These are phyloP conservation scores for Crepidotus sp. DNA, from an alignment of 1,284 basidiomycete species.

Conservation along the genomic window DNA sequence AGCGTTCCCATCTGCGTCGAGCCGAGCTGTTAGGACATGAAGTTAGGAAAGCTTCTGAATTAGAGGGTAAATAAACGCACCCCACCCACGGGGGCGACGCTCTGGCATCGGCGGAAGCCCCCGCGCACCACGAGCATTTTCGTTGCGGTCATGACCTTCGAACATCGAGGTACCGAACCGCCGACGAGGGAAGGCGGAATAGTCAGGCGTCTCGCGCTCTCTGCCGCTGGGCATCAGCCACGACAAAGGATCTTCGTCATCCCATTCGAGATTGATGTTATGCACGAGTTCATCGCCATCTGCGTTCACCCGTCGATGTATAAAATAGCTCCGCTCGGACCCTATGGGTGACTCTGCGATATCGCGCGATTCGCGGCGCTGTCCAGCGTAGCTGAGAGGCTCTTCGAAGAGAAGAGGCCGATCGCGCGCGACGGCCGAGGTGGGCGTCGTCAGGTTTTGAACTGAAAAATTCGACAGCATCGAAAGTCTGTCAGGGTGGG, in stretches of 20 bases:
- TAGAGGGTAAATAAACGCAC: constrained; percentile 26
- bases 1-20: constrained; percentile 50
- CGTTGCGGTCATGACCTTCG: constrained; percentile 6
- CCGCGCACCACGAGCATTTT: background rate
- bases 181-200: constrained; percentile 4
- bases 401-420: constrained; percentile 32
- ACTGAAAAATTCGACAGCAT: constrained; percentile 30
- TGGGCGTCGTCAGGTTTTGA: constrained; percentile 29
- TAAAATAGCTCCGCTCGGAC: constrained; percentile 29
- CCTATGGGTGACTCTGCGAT: constrained; percentile 19
- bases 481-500: constrained; percentile 24
- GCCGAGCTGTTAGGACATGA: constrained; percentile 32
- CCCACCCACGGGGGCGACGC: constrained; percentile 40
- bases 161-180: constrained; percentile 5
- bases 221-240: constrained; percentile 22
- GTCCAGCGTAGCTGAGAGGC: constrained; percentile 27
- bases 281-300: constrained; percentile 36
- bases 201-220: constrained; percentile 17
- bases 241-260: constrained; percentile 27
- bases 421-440: constrained; percentile 21
- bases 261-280: constrained; percentile 31
- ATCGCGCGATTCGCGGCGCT: constrained; percentile 16
- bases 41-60: constrained; percentile 1
- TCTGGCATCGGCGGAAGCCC: constrained; percentile 19
- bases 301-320: constrained; percentile 31